Base-by-base conservation (phyloP, 148 eudicot species). In the Oxyria digyna region DNA sequence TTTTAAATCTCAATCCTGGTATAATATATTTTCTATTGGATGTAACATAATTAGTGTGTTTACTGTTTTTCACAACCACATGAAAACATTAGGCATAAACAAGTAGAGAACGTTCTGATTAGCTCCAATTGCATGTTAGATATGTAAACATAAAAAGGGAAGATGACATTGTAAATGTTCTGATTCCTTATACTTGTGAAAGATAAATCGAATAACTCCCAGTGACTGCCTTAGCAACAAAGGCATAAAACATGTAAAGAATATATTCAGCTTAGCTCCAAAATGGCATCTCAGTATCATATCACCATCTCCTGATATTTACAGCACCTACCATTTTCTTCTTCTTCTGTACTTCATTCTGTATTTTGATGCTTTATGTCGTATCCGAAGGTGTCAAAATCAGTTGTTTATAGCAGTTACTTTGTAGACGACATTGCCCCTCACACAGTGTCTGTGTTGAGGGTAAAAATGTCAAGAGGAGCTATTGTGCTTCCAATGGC, bases 401-500 rank as follows among this genome's bases (percentile, higher is more conserved):
- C 65, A 59, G 38, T 59, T n/a, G 63, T 12, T 50, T 55, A 55
- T 17, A 43, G 20, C 4, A 43, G 17, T 43, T n/a, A 43, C n/a
- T 38, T 38, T 38, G 41, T 38, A 38, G 41, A 10, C 41, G 8
- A 10, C 17, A 20, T 45, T 45, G 14, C 37, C 20, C 8, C 8
- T 59, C 15, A 59, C 38, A 33, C 13, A 27, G 65, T 59, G 38
- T 29, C 20, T 17, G 65, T 1, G 10, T 59, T 59, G 37, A 59
- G 38, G 3, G 65, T 29, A 38, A 59, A 59, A 18, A 59, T 59
- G 38, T 59, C 65, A 4, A 59, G 65, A 59, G 65, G 65, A 59
- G 65, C 65, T 59, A 37, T 59, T 17, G 65, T 59, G 65, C 65
- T 29, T 59, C 65, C 65, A 13, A 59, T 59, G 35, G 65, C 17